Conservation (phyloP, 1,139 yeast species). For the Torulaspora pretoriensis region DNA sequence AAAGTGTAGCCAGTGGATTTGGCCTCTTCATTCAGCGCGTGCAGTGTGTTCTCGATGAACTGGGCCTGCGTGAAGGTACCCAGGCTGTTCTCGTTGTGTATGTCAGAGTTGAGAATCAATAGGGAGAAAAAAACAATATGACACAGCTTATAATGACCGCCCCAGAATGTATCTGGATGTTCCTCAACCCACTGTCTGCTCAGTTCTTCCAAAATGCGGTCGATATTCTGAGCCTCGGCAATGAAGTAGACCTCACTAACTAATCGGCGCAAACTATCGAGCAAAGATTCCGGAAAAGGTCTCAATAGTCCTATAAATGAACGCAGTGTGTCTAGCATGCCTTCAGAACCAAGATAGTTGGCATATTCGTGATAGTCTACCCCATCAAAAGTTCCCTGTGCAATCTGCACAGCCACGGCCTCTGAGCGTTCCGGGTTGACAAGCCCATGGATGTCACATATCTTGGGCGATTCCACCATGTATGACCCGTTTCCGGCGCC, state of each 20-base stretch:
- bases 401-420: constrained; percentile 34
- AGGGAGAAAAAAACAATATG: constrained; percentile 73
- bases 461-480: constrained; percentile 24
- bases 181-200: constrained; percentile 54
- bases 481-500: constrained; percentile 3
- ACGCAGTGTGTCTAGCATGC: constrained; percentile 25
- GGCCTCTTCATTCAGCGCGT: constrained; percentile 40
- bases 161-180: constrained; percentile 34
- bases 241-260: constrained; percentile 65
- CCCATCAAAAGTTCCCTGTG: constrained; percentile 29
- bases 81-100: constrained; percentile 46
- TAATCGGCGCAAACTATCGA: constrained; percentile 54
- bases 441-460: constrained; percentile 22
- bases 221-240: constrained; percentile 84
- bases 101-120: constrained; percentile 65
- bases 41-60: constrained; percentile 54
- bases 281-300: constrained; percentile 40
- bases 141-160: constrained; percentile 55
- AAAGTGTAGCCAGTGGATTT: constrained; percentile 12
- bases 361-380: constrained; percentile 37
- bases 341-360: constrained; percentile 36
- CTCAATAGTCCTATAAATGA: constrained; percentile 32
- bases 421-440: constrained; percentile 10
- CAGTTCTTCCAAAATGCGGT: constrained; percentile 65
- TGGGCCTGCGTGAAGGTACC: constrained; percentile 20